Evolutionary conservation across 495 filamentous ascomycete species (phyloP).

Genomic region (Viridothelium virens): DNA sequence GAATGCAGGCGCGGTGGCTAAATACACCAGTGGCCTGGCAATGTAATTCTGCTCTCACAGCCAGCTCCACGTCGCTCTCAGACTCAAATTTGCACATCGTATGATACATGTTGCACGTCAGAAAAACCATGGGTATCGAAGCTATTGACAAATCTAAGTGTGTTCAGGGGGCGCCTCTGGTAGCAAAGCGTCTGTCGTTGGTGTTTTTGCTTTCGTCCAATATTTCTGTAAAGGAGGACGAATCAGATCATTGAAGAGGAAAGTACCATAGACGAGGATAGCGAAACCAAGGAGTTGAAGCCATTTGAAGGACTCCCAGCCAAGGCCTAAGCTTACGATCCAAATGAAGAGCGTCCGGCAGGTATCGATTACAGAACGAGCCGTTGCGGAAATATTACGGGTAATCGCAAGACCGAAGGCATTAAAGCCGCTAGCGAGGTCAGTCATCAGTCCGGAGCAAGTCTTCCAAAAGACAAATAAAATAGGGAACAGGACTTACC

Average conservation of each 20-base stretch:
- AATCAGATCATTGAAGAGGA: slow-evolving; percentile 90
- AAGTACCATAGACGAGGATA: slow-evolving; percentile 91
- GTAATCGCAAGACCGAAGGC: slow-evolving; percentile 96
- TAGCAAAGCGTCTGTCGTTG: slow-evolving; percentile 4
- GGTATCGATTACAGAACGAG: slow-evolving; percentile 91
- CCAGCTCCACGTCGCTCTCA: not conserved
- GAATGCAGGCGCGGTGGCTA: too few relatives aligned
- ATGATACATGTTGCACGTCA: not conserved
- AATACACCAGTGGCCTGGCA: too few relatives aligned
- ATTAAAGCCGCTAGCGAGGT: slow-evolving; percentile 72
- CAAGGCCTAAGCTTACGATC: slow-evolving; percentile 84
- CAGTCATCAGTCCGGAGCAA: slow-evolving; percentile 13
- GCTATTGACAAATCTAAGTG: not conserved
- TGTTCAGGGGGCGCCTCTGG: not conserved
- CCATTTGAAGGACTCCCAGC: slow-evolving; percentile 98
- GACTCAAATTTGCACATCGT: not conserved
- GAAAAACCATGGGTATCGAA: not conserved
- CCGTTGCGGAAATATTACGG: slow-evolving; percentile 76
- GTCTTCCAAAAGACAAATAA: not conserved
- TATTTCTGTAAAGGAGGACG: slow-evolving; percentile 48
- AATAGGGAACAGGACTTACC: slow-evolving; percentile 48
- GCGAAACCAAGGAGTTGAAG: slow-evolving; percentile 84
- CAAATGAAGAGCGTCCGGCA: slow-evolving; percentile 98
- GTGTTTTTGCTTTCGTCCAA: slow-evolving; percentile 37
- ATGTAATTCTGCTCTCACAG: not conserved